Evolutionary conservation across 129 eudicot species (phyloP).

Genomic region (Saussurea involucrata): DNA sequence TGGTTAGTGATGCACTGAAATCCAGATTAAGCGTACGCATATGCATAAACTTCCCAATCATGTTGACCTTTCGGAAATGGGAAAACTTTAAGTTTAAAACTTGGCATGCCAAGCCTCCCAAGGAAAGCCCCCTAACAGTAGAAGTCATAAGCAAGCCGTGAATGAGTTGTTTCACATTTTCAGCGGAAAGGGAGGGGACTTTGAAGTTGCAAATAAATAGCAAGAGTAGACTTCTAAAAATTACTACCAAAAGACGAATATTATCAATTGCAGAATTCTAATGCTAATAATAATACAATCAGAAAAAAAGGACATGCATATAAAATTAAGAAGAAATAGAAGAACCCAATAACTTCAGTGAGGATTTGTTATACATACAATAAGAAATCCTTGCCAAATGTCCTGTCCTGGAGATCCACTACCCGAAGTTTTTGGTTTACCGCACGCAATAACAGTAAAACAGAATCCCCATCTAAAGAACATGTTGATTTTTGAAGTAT

Average conservation of each 20-base stretch:
- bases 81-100: constrained; percentile 64
- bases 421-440: constrained; percentile 63
- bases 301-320: background rate
- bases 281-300: background rate
- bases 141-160: background rate
- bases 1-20: constrained; percentile 83
- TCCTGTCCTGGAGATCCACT: constrained; percentile 70
- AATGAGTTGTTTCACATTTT: background rate
- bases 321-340: background rate
- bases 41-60: constrained; percentile 64
- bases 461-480: constrained; percentile 59
- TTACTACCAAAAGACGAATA: background rate
- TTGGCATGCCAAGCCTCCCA: constrained; percentile 67
- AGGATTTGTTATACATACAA: constrained; percentile 48
- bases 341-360: background rate
- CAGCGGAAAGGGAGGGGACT: background rate
- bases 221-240: background rate
- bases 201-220: background rate
- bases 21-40: constrained; percentile 79
- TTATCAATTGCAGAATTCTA: background rate
- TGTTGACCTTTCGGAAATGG: constrained; percentile 82
- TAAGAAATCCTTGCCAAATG: constrained; percentile 75
- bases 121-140: constrained; percentile 64
- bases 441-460: constrained; percentile 60
- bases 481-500: constrained; percentile 73